Evolutionary conservation across 1,139 yeast species (phyloP), one percentile per base, ranked within the genome.

Genomic region (Yamadazyma siamensis): DNA sequence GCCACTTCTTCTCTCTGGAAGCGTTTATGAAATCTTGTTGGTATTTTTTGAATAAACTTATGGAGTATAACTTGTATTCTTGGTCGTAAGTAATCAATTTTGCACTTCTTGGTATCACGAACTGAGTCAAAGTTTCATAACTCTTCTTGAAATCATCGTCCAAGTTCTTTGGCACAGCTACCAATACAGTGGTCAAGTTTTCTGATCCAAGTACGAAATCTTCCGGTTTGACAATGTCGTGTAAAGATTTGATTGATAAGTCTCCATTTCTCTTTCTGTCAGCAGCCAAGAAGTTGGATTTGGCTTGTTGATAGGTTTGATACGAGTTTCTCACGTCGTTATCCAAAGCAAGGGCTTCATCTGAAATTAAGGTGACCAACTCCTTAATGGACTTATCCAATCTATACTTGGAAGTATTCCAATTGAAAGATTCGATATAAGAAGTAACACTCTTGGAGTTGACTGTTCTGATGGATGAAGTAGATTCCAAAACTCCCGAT

Each of bases 251-350:
- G 38, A 89, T 91, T 7, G 96, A 81, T 44, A 91, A 71, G 56
- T 94, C 96, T 35, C 99, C 99, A 29, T 83, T 84, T 54, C 83
- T 86, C 60, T 88, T 88, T 49, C 96, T 76, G 58, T 91, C 95
- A 19, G 95, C 94, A 9, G 95, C 88, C 29, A 80, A 73, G 42
- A 88, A 71, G 50, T 81, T 85, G 26, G 94, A 76, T 59, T 82
- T 86, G 29, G 97, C 96, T 27, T 77, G 71, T 48, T 78, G 84
- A 60, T 87, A 91, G 41, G 66, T 69, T 46, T 81, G 76, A 54
- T 73, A 83, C 15, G 84, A 67, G 10, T 75, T 61, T 52, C 87
- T 75, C 29, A 91, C 85, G 54, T 91, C 98, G 28, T 74, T 66
- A 53, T 91, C 98, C 46, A 91, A 72, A 31, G 84, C 77, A 43